phyloP scores from a whole-genome alignment of 257 asterid genomes.

The Linaria vulgaris region DNA sequence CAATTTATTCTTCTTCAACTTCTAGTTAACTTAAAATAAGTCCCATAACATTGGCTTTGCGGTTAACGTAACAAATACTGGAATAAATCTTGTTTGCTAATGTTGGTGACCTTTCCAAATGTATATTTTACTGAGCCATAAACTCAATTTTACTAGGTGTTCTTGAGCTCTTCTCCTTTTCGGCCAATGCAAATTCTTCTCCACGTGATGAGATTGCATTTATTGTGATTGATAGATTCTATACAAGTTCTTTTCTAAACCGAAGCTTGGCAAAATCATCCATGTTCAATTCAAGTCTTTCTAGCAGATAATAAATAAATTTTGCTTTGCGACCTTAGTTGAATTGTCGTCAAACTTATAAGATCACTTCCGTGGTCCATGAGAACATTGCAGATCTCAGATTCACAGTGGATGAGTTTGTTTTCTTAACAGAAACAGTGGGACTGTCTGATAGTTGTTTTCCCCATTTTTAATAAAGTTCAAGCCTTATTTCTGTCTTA shows the following conservation, averaged over 20 bases:
- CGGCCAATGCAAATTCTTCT: not conserved
- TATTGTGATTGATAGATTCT: slow-evolving; percentile 1
- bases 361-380: not conserved
- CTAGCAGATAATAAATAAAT: not conserved
- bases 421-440: not conserved
- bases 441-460: not conserved
- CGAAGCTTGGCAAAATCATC: not conserved
- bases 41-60: not conserved
- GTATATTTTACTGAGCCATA: not conserved
- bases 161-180: not conserved
- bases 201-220: slow-evolving; percentile 7
- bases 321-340: not conserved
- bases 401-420: not conserved
- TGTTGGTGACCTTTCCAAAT: not conserved
- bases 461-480: not conserved
- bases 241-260: slow-evolving; percentile 3
- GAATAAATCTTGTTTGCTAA: slow-evolving; percentile 10
- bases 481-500: slow-evolving; percentile 4
- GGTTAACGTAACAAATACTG: not conserved
- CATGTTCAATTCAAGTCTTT: not conserved
- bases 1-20: not conserved
- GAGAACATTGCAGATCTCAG: not conserved
- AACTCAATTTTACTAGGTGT: no score
- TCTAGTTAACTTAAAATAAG: not conserved
- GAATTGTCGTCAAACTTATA: not conserved